phyloP scores from a whole-genome alignment of 768 basidiomycete species.

The Dioszegia hungarica region DNA sequence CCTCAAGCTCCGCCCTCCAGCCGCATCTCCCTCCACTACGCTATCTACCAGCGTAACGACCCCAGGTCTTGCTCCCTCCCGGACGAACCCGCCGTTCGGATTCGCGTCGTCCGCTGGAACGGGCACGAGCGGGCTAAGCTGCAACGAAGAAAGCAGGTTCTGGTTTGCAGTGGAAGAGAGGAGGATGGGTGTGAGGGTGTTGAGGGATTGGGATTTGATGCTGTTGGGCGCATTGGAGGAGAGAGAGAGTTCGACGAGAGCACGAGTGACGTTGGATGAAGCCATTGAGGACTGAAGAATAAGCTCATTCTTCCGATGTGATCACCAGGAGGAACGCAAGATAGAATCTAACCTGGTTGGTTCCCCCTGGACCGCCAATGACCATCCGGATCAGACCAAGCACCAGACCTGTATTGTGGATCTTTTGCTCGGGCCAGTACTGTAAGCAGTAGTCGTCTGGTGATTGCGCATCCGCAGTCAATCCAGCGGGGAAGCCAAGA shows the following conservation, averaged over 20 bases:
- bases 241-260: slow-evolving; percentile 78
- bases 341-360: slow-evolving; percentile 46
- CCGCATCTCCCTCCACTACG: slow-evolving; percentile 81
- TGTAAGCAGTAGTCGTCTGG: slow-evolving; percentile 82
- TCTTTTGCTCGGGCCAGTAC: slow-evolving; percentile 91
- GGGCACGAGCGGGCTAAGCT: slow-evolving; percentile 61
- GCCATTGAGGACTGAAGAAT: slow-evolving; percentile 46
- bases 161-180: slow-evolving; percentile 62
- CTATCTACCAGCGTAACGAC: slow-evolving; percentile 77
- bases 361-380: slow-evolving; percentile 53
- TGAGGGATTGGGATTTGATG: slow-evolving; percentile 75
- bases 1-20: slow-evolving; percentile 65
- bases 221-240: slow-evolving; percentile 88
- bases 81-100: slow-evolving; percentile 52
- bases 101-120: slow-evolving; percentile 66
- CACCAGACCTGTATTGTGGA: slow-evolving; percentile 70
- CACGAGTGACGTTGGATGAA: slow-evolving; percentile 57
- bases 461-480: slow-evolving; percentile 59
- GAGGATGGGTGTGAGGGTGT: slow-evolving; percentile 61
- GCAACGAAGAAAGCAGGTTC: slow-evolving; percentile 71
- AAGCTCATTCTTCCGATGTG: not conserved
- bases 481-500: slow-evolving; percentile 55
- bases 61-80: slow-evolving; percentile 72
- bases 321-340: too few relatives aligned
- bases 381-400: slow-evolving; percentile 82